These are phyloP conservation scores for Schwanniomyces vanrijiae DNA, from an alignment of 805 yeast species.

Conservation along the genomic window DNA sequence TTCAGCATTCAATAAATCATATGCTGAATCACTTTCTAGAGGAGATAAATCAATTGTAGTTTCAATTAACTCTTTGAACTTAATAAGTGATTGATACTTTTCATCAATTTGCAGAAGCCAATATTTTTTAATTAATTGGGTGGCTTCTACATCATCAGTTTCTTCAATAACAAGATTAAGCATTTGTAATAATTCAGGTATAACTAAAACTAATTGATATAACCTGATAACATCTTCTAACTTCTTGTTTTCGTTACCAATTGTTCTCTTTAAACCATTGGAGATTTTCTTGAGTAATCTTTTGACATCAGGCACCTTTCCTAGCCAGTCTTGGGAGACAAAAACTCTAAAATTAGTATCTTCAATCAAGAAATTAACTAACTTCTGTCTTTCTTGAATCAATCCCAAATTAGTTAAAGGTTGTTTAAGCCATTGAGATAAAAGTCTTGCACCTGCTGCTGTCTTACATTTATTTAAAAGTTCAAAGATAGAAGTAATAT, in stretches of 20 bases:
- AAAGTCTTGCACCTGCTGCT: constrained; percentile 80
- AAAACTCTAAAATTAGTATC: constrained; percentile 66
- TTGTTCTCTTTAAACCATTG: constrained; percentile 26
- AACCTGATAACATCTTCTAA: constrained; percentile 88
- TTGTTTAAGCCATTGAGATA: constrained; percentile 95
- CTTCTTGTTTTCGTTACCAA: constrained; percentile 49
- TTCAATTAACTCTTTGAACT: constrained; percentile 83
- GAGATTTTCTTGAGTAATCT: constrained; percentile 68
- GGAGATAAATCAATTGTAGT: constrained; percentile 88
- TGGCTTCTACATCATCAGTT: constrained; percentile 19
- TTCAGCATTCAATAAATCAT: constrained; percentile 52
- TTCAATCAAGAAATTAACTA: constrained; percentile 74
- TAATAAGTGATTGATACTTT: constrained; percentile 52
- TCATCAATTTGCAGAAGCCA: constrained; percentile 63
- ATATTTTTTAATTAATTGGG: constrained; percentile 39
- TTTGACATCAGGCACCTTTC: constrained; percentile 79
- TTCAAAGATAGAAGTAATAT: constrained; percentile 65
- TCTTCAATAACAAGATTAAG: constrained; percentile 46
- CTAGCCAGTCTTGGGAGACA: constrained; percentile 65
- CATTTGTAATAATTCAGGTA: constrained; percentile 67
- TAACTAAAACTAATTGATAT: constrained; percentile 70
- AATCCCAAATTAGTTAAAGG: constrained; percentile 69
- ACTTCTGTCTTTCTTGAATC: constrained; percentile 65
- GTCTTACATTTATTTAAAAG: constrained; percentile 86
- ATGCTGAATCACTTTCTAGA: constrained; percentile 51